phyloP scores from a whole-genome alignment of 1,284 basidiomycete genomes.

The Trichosporon coremiiforme region DNA sequence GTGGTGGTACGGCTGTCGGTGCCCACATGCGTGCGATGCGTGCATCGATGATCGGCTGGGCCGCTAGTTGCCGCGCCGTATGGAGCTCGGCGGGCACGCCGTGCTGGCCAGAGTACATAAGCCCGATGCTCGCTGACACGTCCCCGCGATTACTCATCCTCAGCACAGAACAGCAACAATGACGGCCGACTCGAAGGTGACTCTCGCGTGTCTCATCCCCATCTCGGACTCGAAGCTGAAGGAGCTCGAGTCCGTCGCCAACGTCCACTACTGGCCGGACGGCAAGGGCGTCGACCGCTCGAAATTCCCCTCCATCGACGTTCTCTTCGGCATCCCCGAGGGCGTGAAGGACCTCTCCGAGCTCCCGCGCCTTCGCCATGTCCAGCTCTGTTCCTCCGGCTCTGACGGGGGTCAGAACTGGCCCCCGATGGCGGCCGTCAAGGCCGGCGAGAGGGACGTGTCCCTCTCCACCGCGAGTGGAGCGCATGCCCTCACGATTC shows the following conservation, averaged over 20 bases:
- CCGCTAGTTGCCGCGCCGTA: background rate
- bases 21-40: no score
- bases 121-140: background rate
- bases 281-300: constrained; percentile 11
- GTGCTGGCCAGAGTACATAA: background rate
- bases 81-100: background rate
- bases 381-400: constrained; percentile 48
- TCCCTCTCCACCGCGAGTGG: constrained; percentile 47
- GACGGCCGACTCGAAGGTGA: constrained; percentile 16
- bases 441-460: constrained; percentile 24
- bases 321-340: constrained; percentile 22
- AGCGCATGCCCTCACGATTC: constrained; percentile 51
- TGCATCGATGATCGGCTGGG: background rate
- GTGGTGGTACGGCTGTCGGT: background rate
- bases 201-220: background rate
- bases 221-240: constrained; percentile 5
- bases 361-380: constrained; percentile 40
- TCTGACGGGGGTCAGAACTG: constrained; percentile 33
- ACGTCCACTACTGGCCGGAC: constrained; percentile 6
- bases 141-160: background rate
- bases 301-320: background rate
- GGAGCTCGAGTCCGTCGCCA: background rate
- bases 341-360: constrained; percentile 30
- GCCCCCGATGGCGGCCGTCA: constrained; percentile 14
- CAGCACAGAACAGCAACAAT: background rate